Conservation (phyloP, 2,329 filamentous ascomycete genomes). For the Teratosphaeria epicoccoides region DNA sequence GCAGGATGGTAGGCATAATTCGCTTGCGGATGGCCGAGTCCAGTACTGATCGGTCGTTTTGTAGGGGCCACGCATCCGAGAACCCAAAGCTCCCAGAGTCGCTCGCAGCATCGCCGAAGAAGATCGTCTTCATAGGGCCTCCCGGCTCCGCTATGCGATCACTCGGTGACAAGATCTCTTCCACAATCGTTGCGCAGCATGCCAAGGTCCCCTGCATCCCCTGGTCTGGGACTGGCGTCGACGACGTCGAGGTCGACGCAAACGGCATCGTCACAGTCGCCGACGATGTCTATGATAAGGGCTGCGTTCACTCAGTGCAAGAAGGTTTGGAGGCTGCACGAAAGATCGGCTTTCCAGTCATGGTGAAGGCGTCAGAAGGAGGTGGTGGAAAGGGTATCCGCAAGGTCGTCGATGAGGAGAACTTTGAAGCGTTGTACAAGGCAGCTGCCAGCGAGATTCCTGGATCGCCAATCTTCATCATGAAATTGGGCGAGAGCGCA, state of each 20-base stretch:
- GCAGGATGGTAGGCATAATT: constrained; percentile 70
- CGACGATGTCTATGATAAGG: constrained; percentile 75
- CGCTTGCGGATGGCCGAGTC: background rate
- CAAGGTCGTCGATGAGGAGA: constrained; percentile 76
- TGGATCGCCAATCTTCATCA: constrained; percentile 98
- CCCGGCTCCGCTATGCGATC: constrained; percentile 98
- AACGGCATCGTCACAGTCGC: constrained; percentile 85
- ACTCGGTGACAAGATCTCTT: constrained; percentile 98
- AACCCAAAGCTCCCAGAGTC: constrained; percentile 97
- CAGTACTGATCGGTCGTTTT: constrained; percentile 12
- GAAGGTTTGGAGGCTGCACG: constrained; percentile 80
- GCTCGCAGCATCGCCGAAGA: constrained; percentile 88
- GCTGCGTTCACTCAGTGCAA: constrained; percentile 80
- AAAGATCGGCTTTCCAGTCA: constrained; percentile 94
- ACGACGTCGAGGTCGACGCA: constrained; percentile 65
- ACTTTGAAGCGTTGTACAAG: constrained; percentile 81
- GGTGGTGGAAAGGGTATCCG: constrained; percentile 99
- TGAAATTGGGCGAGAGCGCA: constrained; percentile 96
- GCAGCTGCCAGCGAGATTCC: constrained; percentile 95
- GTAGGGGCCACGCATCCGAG: constrained; percentile 91
- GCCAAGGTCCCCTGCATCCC: constrained; percentile 93
- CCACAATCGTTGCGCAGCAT: constrained; percentile 97
- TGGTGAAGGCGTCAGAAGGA: constrained; percentile 99
- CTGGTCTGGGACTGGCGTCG: constrained; percentile 94
- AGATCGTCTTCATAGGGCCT: constrained; percentile 98